Evolutionary conservation across 345 rosid species (phyloP), one percentile per base, ranked within the genome.

Genomic region (Moricandia arvensis): DNA sequence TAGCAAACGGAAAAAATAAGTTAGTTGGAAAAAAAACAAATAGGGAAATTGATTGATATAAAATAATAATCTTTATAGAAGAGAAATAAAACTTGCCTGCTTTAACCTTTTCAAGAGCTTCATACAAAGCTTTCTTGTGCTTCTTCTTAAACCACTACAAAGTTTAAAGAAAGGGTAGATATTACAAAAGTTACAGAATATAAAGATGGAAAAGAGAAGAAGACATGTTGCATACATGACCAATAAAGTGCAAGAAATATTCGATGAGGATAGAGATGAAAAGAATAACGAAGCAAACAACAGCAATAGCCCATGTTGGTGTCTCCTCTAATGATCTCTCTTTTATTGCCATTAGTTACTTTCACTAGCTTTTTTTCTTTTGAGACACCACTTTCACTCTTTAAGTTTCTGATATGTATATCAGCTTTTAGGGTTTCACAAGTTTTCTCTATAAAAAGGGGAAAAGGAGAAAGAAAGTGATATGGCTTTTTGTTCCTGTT

Each of bases 301-400:
- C 85, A 57, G 98, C 97, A 66, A 94, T 86, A 30, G 97, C 93
- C 98, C 98, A 94, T 7, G 98, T 94, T 30, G 98, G 86, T 2
- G 98, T 94, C 38, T 85, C 63, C 72, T 86, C 89, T 55, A 94
- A 38, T 33, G 90, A 59, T 17, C 89, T 73, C 60, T 83, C 89
- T 74, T 80, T 69, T 43, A 79, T 8, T 13, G 77, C 78, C 82
- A 79, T 79, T 68, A n/a, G 13, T 47, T 47, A 47, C 17, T 47
- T 47, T 47, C 53, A 43, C 51, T 43, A 43, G 51, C 51, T 43
- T 12, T 12, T 21, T 21, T 21, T 21, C 24, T 21, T 21, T 21
- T 21, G 24, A 21, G 24, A 1, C 24, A 21, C 24, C 2, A 21
- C 24, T 21, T 21, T 21, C 24, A 21, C 51, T 43, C 51, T 43